Base-by-base conservation (phyloP, 75 land plant genomes). In the Selaginella tamariscina region DNA sequence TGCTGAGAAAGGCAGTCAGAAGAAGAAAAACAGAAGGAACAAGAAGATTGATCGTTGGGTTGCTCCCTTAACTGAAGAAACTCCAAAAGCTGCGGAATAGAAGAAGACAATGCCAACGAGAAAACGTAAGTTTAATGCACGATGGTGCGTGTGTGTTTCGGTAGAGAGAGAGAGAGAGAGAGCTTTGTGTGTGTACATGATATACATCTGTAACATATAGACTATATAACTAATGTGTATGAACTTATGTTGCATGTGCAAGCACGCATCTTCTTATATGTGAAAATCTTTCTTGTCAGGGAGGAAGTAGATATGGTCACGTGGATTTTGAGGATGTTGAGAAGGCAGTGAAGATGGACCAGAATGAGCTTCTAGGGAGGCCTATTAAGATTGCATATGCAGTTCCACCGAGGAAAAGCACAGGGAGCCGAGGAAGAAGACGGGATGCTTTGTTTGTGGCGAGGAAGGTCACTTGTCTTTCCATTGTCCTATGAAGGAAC, bases 361-460 rank as follows among this genome's bases (percentile, higher is more conserved):
- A 89, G 57, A 31, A 75, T 31, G 63, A 73, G 26, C 77, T 94
- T 0, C 78, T 81, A 56, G 96, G 82, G 9, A 80, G 98, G 72
- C 91, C 98, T 0, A 81, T 81, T 9, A 86, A 80, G 75, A 83
- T 89, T 56, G 74, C 86, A 2, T 89, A 89, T 76, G 90, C 98
- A 1, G 83, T 90, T 20, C 88, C 88, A 15, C 49, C 49, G 11
- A 39, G 15, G 49, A 39, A 39, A 39, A 5, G 11, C 32, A n/a
- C n/a, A 64, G 29, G 11, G 33, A 33, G 56, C 49, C 49, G 49
- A 5, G 49, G 49, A 89, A 83, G 83, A 74, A 80, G 56, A 71
- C 72, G 32, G 82, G 75, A 22, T 93, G 98, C 70, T 93, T 89
- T 54, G 95, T 86, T 79, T 93, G 98, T 55, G 98, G 98, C 32